These are phyloP conservation scores for Verticillium albo-atrum DNA, from an alignment of 2,329 filamentous ascomycete genomes.

Conservation along the genomic window DNA sequence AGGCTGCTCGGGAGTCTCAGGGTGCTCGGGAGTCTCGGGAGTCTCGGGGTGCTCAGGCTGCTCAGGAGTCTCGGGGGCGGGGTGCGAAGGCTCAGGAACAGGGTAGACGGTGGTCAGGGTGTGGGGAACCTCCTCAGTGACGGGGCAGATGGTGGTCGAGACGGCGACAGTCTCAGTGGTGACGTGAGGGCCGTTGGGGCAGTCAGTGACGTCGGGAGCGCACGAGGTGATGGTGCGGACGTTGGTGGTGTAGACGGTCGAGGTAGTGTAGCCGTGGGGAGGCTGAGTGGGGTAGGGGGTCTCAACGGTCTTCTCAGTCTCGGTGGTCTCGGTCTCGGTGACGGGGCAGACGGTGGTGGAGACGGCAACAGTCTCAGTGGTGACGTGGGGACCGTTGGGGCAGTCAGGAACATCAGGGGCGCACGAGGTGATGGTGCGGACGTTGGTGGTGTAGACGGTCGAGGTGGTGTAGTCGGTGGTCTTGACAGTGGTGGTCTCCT, in stretches of 20 bases:
- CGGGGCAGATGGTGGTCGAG: slow-evolving; percentile 34
- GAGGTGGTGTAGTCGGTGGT: slow-evolving; percentile 8
- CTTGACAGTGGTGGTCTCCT: background rate
- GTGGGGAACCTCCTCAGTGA: slow-evolving; percentile 4
- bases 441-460: slow-evolving; percentile 13
- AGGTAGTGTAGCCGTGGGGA: slow-evolving; percentile 5
- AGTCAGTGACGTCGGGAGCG: slow-evolving; percentile 2
- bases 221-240: slow-evolving; percentile 11
- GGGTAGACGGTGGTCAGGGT: background rate
- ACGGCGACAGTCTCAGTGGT: slow-evolving; percentile 32
- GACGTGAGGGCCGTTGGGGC: slow-evolving; percentile 18
- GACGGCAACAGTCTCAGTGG: slow-evolving; percentile 31
- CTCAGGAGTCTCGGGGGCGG: background rate
- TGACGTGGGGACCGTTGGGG: slow-evolving; percentile 21
- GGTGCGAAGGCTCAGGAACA: background rate
- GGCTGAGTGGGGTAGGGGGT: background rate
- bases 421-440: slow-evolving; percentile 12
- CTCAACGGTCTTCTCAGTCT: background rate
- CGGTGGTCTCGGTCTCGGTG: background rate
- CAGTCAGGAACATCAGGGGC: slow-evolving; percentile 4
- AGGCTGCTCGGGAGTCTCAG: background rate
- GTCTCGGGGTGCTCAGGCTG: background rate
- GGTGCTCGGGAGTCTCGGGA: background rate
- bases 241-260: slow-evolving; percentile 13
- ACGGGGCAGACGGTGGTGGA: slow-evolving; percentile 34